Percentiles rank a stretch among this genome's conserved stretches.
Conservation (phyloP, 75 land plant genomes). For the Chamaecyparis obtusa region DNA sequence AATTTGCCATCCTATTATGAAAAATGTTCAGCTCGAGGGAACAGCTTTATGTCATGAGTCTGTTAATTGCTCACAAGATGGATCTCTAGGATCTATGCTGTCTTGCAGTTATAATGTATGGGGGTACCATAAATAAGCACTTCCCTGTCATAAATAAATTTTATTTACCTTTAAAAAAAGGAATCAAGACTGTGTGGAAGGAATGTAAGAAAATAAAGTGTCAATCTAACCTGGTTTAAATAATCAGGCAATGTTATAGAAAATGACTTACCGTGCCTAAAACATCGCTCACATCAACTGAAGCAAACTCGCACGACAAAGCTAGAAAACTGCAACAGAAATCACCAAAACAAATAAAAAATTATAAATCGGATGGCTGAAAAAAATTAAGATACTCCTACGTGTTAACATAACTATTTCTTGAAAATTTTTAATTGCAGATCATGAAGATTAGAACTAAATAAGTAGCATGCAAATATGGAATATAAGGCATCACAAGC, state of each 20-base stretch:
- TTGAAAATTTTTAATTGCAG: not conserved
- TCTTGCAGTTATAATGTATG: not conserved
- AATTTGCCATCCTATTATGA: too few species aligned
- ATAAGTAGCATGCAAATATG: not conserved
- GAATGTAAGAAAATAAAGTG: not conserved
- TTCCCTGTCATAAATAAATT: not conserved
- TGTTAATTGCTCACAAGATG: not conserved
- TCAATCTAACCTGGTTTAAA: not conserved
- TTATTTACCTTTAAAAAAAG: not conserved
- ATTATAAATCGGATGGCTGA: not conserved
- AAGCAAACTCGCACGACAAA: constrained; percentile 99
- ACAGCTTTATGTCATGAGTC: too few species aligned
- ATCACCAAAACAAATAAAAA: not conserved
- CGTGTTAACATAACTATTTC: not conserved
- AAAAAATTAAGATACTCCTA: not conserved
- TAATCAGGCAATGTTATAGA: not conserved
- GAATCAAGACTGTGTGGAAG: too few species aligned
- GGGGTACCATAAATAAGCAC: not conserved
- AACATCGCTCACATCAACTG: constrained; percentile 95
- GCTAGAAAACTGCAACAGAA: constrained; percentile 86
- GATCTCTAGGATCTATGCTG: not conserved
- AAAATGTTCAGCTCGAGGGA: too few species aligned
- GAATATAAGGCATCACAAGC: not conserved
- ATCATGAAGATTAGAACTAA: not conserved
- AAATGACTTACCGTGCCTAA: constrained; percentile 92